Evolutionary conservation across 192 early-diverging fungal genomes (phyloP).

Genomic region (Backusella tarrabulga): DNA sequence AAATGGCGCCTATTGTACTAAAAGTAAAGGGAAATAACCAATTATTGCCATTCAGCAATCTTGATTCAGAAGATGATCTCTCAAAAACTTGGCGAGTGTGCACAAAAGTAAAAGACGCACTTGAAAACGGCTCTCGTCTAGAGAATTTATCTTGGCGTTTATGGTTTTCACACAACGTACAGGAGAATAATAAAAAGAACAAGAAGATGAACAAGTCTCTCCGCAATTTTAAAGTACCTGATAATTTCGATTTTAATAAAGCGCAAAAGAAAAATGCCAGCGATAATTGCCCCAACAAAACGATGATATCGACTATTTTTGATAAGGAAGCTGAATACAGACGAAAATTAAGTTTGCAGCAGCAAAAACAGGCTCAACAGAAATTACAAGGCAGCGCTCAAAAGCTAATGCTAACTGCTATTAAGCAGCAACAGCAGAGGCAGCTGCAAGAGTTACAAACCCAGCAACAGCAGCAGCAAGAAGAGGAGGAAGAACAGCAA

Average conservation of each 20-base stretch:
- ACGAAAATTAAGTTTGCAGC: slow-evolving; percentile 1
- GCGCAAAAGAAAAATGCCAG: not conserved
- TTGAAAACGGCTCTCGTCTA: slow-evolving; percentile 77
- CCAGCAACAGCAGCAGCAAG: slow-evolving; percentile 1
- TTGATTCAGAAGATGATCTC: slow-evolving; percentile 76
- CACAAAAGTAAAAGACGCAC: slow-evolving; percentile 81
- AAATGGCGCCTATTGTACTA: slow-evolving; percentile 65
- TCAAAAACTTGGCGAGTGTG: slow-evolving; percentile 80
- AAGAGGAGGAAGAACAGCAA: not conserved
- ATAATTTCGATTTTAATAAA: slow-evolving; percentile 16
- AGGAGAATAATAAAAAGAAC: slow-evolving; percentile 10
- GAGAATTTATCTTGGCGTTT: slow-evolving; percentile 86
- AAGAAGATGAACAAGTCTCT: not conserved
- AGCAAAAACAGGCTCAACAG: slow-evolving; percentile 7
- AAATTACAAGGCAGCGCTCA: slow-evolving; percentile 4
- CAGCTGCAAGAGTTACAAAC: slow-evolving; percentile 6
- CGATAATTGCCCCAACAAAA: not conserved
- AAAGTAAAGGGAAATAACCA: slow-evolving; percentile 73
- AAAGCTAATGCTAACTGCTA: not conserved
- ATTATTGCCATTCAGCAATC: slow-evolving; percentile 69
- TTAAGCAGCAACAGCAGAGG: slow-evolving; percentile 13
- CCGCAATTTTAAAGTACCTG: slow-evolving; percentile 10
- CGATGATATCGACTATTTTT: not conserved
- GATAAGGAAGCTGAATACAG: slow-evolving; percentile 4
- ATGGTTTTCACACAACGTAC: slow-evolving; percentile 57